Evolutionary conservation across 139 green algal species (phyloP), one percentile per base, ranked within the genome.

Genomic region (Tetratostichococcus sp.): DNA sequence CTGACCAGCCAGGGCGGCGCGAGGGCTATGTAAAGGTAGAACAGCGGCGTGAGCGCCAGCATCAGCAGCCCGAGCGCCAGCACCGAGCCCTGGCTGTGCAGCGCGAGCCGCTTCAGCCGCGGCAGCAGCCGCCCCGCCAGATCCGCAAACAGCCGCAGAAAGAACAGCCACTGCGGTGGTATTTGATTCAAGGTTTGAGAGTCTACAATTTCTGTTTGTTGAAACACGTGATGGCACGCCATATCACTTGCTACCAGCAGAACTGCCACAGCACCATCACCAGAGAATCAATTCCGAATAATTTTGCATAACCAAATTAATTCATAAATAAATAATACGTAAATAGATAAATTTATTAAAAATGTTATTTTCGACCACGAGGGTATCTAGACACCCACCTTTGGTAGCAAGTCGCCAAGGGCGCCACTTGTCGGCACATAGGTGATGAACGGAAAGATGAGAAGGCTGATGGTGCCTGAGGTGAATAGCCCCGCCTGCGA

Each of bases 11-110:
- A 77, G 26, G 35, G 17, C 0, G 74, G 58, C 1, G 71, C 39
- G 1, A 43, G 76, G 78, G 89, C 87, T 65, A 95, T 82, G 83
- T 95, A 95, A 0, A 86, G 21, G 67, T 94, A 91, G 70, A 89
- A 89, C 4, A 86, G 32, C 1, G 77, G 84, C 0, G 75, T 70
- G 0, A 72, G 23, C 28, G 62, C 70, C 33, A 86, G 35, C 75
- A 87, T 77, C 35, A 65, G 67, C 0, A 65, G 30, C 0, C 77
- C 75, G 30, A 89, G 71, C 0, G 30, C 34, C 62, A 92, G 75
- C 71, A 92, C 76, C 1, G 75, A 35, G 14, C 8, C 42, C 17
- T 80, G 84, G 0, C 75, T 84, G 22, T 65, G 69, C 16, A 88
- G 70, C 4, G 82, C 59, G 31, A 91, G 73, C 0, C 67, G 35